Evolutionary conservation across 495 filamentous ascomycete genomes (phyloP), one percentile per base, ranked within the genome.

Genomic region (Hyaloscypha variabilis): DNA sequence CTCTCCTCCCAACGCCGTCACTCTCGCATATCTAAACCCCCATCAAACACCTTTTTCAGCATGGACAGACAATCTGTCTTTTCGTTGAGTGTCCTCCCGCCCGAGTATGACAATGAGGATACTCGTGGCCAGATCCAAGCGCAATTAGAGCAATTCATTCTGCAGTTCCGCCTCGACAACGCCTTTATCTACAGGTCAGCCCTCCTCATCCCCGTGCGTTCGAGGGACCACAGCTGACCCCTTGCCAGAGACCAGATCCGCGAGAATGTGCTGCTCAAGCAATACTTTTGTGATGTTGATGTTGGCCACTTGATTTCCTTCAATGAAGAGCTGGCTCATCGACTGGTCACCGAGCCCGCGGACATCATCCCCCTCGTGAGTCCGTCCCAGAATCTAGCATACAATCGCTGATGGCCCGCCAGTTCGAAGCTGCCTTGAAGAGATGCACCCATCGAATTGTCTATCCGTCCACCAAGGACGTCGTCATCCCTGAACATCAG

Each of bases 261-360:
- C 66, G 94, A 97, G 72, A 98, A 99, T 79, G 94, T 93, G 31
- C 84, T 99, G 0, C 86, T 97, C 14, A 96, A 96, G 74, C 91
- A 94, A 71, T 97, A 94, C 77, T 96, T 89, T 78, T 97, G 95
- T 79, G 95, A 99, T 76, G 89, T 99, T 68, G 94, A 99, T 76
- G 92, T 99, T 69, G 91, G 91, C 39, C 96, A 99, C 75, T 80
- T 99, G 46, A 97, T 97, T 75, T 95, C 91, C 58, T 98, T 93
- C 79, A 96, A 97, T 70, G 96, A 98, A 76, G 93, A 97, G 73
- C 84, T 99, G 62, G 96, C 94, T 39, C 91, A 97, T 77, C 89
- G 90, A 73, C 85, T 99, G 60, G 91, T 90, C 21, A 94, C 89
- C 30, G 94, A 98, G 73, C 96, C 96, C 2, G 90, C 88, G 52